Percentiles rank a stretch among this genome's conserved stretches.
Conservation (phyloP, 306 rosid species). For the Dryas alaskensis region DNA sequence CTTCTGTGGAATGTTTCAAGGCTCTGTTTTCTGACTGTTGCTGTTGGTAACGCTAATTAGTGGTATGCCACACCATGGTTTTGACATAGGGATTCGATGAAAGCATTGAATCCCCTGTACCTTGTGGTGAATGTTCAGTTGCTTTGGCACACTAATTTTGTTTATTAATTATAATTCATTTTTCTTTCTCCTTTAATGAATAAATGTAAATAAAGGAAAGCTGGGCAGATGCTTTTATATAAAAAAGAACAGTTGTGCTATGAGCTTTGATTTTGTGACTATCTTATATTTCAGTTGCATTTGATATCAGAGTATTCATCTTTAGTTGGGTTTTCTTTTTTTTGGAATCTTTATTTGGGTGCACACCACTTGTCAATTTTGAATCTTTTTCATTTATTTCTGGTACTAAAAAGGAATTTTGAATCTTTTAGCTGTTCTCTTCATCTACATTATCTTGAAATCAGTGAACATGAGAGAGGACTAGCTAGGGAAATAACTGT, state of each 20-base stretch:
- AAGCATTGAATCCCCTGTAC: constrained; percentile 22
- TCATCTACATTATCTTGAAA: neutral
- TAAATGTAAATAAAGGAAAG: constrained; percentile 32
- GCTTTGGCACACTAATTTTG: constrained; percentile 36
- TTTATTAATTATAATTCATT: constrained; percentile 41
- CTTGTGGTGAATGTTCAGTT: constrained; percentile 32
- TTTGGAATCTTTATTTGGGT: no score
- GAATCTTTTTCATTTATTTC: neutral
- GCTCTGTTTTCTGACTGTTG: constrained; percentile 25
- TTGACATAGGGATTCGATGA: constrained; percentile 27
- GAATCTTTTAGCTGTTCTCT: constrained; percentile 5
- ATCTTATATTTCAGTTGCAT: neutral
- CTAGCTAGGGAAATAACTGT: neutral
- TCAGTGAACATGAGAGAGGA: neutral
- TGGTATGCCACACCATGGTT: constrained; percentile 18
- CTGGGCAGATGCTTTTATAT: constrained; percentile 7
- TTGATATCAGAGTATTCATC: constrained; percentile 14
- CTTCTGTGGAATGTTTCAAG: constrained; percentile 23
- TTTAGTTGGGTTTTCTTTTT: neutral
- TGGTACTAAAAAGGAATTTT: neutral
- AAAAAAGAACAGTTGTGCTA: constrained; percentile 5
- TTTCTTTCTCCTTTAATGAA: constrained; percentile 38
- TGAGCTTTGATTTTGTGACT: constrained; percentile 19
- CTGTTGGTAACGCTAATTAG: constrained; percentile 27
- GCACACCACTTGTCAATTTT: neutral